Percentiles rank a stretch among this genome's conserved stretches.
Conservation (phyloP, 2,329 filamentous ascomycete genomes). For the Pleochaeta shiraiana region DNA sequence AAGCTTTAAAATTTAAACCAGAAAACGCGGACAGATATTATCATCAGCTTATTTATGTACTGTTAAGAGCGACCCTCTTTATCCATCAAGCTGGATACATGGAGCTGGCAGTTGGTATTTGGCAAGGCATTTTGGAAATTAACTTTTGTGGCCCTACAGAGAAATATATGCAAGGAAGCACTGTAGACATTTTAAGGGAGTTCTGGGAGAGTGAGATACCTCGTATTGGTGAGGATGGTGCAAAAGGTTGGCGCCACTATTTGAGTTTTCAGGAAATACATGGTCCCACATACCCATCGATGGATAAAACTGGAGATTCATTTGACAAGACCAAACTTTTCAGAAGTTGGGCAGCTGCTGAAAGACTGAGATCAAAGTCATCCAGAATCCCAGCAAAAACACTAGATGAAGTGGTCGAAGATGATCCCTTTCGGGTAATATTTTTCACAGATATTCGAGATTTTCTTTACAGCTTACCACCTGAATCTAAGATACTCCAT, state of each 20-base stretch:
- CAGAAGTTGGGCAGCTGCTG: conserved; percentile 27
- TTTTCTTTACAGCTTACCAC: conserved; percentile 33
- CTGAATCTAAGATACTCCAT: conserved; percentile 19
- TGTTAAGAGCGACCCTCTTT: conserved; percentile 53
- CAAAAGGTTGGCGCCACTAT: conserved; percentile 47
- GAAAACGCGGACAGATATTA: conserved; percentile 12
- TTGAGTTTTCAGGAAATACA: conserved; percentile 16
- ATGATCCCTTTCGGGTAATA: conserved; percentile 67
- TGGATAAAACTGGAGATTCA: conserved; percentile 9
- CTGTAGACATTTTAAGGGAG: conserved; percentile 30
- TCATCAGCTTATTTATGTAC: conserved; percentile 37
- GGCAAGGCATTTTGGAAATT: conserved; percentile 65
- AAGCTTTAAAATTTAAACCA: conserved; percentile 4
- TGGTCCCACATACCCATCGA: conserved; percentile 8
- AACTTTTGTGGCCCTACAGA: conserved; percentile 34
- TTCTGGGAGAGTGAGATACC: conserved; percentile 80
- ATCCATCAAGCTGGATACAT: conserved; percentile 55
- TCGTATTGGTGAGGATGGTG: conserved; percentile 51
- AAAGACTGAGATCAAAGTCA: conserved; percentile 26
- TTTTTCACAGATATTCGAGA: conserved; percentile 55
- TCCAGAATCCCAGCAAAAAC: conserved; percentile 47
- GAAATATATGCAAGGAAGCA: conserved; percentile 8
- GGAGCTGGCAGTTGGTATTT: conserved; percentile 56
- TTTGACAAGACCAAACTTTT: conserved; percentile 18
- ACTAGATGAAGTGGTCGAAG: conserved; percentile 48